phyloP scores from a whole-genome alignment of 1,284 basidiomycete species.

The Laetiporus sulphureus region DNA sequence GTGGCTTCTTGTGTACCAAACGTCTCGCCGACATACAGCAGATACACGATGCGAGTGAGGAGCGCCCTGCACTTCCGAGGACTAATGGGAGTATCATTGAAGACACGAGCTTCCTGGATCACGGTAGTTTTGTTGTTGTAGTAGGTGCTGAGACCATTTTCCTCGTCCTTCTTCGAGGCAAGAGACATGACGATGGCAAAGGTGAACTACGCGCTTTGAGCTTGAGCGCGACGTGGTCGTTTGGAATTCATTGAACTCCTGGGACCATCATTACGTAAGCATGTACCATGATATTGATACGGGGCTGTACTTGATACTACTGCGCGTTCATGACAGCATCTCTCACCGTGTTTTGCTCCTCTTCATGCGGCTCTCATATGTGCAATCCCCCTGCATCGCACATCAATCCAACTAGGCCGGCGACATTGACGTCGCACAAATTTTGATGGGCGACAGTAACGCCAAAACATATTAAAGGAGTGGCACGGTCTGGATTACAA shows the following conservation, averaged over 20 bases:
- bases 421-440: too few species aligned
- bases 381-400: too few species aligned
- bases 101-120: slow-evolving; percentile 96
- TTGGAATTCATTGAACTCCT: too few species aligned
- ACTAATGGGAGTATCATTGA: slow-evolving; percentile 98
- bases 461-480: background rate
- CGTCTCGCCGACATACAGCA: slow-evolving; percentile 94
- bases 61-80: slow-evolving; percentile 95
- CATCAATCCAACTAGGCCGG: too few species aligned
- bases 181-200: slow-evolving; percentile 51
- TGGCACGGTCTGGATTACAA: background rate
- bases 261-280: too few species aligned
- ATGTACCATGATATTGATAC: too few species aligned
- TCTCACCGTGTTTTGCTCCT: too few species aligned
- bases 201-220: slow-evolving; percentile 1
- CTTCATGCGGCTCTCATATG: too few species aligned
- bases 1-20: slow-evolving; percentile 97
- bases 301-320: too few species aligned
- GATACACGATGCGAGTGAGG: slow-evolving; percentile 93
- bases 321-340: too few species aligned
- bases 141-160: slow-evolving; percentile 78
- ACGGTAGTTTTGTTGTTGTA: slow-evolving; percentile 95
- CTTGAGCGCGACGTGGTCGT: slow-evolving; percentile 1
- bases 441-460: too few species aligned
- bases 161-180: slow-evolving; percentile 89